These are phyloP conservation scores for Grosmannia serpens DNA, from an alignment of 2,329 filamentous ascomycete genomes.

Conservation along the genomic window DNA sequence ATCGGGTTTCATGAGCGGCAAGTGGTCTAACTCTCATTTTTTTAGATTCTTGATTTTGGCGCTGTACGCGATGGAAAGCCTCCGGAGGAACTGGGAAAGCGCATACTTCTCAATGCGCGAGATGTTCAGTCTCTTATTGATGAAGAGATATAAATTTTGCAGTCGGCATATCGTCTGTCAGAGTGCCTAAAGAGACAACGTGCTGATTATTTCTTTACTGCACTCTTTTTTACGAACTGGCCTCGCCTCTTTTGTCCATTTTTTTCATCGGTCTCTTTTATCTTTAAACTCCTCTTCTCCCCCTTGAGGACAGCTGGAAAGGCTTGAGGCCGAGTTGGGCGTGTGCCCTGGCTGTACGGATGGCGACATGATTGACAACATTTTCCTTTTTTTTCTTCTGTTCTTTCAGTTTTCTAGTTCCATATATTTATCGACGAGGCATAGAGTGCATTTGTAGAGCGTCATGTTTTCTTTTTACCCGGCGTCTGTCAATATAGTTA, in stretches of 20 bases:
- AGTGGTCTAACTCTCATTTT: conserved; percentile 15
- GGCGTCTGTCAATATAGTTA: background rate
- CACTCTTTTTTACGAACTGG: background rate
- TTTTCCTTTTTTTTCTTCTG: background rate
- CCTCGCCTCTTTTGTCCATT: background rate
- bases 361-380: background rate
- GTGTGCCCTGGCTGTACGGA: background rate
- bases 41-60: conserved; percentile 90
- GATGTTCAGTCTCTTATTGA: conserved; percentile 41
- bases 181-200: background rate
- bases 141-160: conserved; percentile 25
- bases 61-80: conserved; percentile 81
- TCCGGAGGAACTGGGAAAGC: conserved; percentile 62
- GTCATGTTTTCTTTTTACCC: background rate
- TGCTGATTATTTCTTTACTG: background rate
- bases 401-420: background rate
- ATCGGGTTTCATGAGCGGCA: background rate
- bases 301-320: background rate
- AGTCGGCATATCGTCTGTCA: background rate
- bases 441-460: background rate
- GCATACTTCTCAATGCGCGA: conserved; percentile 54
- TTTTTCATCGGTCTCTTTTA: background rate
- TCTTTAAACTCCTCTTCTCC: background rate
- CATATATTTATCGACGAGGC: background rate
- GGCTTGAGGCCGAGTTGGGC: background rate